phyloP scores from a whole-genome alignment of 225 moss, liverwort and hornwort genomes.

The Straminergon stramineum region DNA sequence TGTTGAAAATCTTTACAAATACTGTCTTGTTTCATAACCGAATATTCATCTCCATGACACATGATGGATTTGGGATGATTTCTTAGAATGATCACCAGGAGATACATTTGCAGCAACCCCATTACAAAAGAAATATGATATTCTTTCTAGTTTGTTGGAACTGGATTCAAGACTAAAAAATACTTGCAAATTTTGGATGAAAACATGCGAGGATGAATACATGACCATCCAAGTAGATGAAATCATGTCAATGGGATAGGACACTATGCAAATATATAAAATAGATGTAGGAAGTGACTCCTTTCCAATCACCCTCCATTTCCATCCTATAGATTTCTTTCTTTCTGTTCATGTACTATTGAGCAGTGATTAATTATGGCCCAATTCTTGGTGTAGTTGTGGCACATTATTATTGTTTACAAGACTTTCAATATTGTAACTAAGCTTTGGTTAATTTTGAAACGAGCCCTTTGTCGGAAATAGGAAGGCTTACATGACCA shows the following conservation, averaged over 20 bases:
- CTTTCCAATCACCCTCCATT: no score
- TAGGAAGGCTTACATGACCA: no score
- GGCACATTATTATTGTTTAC: no score
- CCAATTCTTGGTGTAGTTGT: no score
- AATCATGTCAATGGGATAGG: not conserved
- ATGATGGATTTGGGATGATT: not conserved
- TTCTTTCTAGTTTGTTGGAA: not conserved
- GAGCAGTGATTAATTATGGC: no score
- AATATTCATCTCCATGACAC: not conserved
- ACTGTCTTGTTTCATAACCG: not conserved
- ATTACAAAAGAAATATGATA: not conserved
- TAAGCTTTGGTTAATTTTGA: no score
- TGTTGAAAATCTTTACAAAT: not conserved
- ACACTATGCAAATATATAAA: not conserved
- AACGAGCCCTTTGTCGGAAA: no score
- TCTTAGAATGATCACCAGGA: not conserved
- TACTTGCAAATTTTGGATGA: not conserved
- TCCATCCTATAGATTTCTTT: no score
- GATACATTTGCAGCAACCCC: accelerated
- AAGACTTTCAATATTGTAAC: no score
- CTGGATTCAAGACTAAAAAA: not conserved
- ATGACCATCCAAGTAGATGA: not conserved
- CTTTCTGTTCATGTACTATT: no score
- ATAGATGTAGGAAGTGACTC: no score
- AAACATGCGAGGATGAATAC: accelerated